Evolutionary conservation across 202 grass and related monocot genomes (phyloP).

Genomic region (Setaria italica): DNA sequence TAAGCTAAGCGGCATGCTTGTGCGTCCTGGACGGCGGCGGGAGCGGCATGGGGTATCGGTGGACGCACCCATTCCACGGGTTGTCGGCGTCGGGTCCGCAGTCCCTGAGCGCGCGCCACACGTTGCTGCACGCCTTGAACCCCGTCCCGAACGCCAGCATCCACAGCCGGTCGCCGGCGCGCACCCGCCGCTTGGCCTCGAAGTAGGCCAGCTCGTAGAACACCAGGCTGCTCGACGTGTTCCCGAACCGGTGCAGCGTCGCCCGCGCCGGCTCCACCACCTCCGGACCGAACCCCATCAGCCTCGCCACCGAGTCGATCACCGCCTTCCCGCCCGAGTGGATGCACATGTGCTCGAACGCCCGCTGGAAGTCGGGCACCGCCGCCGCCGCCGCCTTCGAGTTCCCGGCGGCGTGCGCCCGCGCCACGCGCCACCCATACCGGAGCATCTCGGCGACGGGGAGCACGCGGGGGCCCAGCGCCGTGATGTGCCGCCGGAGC

Average conservation of each 20-base stretch:
- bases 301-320: slow-evolving; percentile 72
- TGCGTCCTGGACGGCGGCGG: slow-evolving; percentile 39
- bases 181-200: slow-evolving; percentile 69
- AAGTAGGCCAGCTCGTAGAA: slow-evolving; percentile 94
- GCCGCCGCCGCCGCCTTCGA: slow-evolving; percentile 41
- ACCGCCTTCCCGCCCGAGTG: slow-evolving; percentile 89
- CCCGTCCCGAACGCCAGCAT: slow-evolving; percentile 92
- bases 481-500: slow-evolving; percentile 64
- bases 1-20: background rate
- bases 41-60: slow-evolving; percentile 61
- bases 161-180: slow-evolving; percentile 70
- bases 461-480: slow-evolving; percentile 60
- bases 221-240: slow-evolving; percentile 86
- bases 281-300: slow-evolving; percentile 49
- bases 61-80: slow-evolving; percentile 68
- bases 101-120: slow-evolving; percentile 71
- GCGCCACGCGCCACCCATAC: slow-evolving; percentile 54
- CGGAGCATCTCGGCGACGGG: slow-evolving; percentile 60
- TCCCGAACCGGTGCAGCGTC: slow-evolving; percentile 77
- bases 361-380: slow-evolving; percentile 78
- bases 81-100: slow-evolving; percentile 66
- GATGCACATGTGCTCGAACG: slow-evolving; percentile 96
- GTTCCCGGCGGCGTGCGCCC: slow-evolving; percentile 27
- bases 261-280: slow-evolving; percentile 77
- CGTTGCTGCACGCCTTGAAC: slow-evolving; percentile 75